Percentiles rank a stretch among this genome's conserved stretches.
Conservation (phyloP, 345 rosid genomes). For the Melastoma malabathricum region DNA sequence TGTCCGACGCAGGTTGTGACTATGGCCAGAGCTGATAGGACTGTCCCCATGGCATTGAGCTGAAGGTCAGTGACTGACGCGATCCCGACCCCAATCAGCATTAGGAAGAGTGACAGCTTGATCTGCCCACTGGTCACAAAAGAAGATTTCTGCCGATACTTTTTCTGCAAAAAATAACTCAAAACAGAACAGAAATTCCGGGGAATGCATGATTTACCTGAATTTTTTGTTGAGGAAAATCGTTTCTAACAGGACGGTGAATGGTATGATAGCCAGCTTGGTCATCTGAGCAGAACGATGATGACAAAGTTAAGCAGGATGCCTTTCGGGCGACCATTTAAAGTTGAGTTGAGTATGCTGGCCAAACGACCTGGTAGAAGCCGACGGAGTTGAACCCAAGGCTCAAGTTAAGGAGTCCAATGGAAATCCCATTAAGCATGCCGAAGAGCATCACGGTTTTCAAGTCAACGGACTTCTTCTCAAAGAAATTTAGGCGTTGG, state of each 20-base stretch:
- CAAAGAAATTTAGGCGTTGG: conserved; percentile 64
- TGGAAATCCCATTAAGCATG: conserved; percentile 85
- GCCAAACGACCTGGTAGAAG: conserved; percentile 61
- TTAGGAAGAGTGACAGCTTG: too few relatives aligned
- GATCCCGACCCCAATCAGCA: conserved; percentile 8
- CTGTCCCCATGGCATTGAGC: conserved; percentile 71
- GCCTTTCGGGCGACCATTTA: not conserved
- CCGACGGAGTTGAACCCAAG: conserved; percentile 97
- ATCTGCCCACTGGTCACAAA: too few relatives aligned
- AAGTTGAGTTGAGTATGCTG: not conserved
- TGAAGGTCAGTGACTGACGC: conserved; percentile 95
- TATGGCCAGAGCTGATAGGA: conserved; percentile 78
- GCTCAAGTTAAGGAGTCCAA: conserved; percentile 88
- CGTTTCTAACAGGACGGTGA: conserved; percentile 90
- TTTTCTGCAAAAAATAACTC: too few relatives aligned
- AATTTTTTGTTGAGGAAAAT: conserved; percentile 79
- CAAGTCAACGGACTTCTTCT: conserved; percentile 67
- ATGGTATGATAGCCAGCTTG: conserved; percentile 94
- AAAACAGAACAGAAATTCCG: too few relatives aligned
- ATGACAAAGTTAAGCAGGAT: not conserved
- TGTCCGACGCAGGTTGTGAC: conserved; percentile 91
- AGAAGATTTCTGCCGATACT: not conserved
- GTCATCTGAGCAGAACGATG: conserved; percentile 56
- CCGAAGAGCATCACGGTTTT: conserved; percentile 90
- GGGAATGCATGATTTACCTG: conserved; percentile 30